Percentiles rank a stretch among this genome's conserved stretches.
phyloP scores from a whole-genome alignment of 2,329 filamentous ascomycete genomes.

The Sclerotinia minor region DNA sequence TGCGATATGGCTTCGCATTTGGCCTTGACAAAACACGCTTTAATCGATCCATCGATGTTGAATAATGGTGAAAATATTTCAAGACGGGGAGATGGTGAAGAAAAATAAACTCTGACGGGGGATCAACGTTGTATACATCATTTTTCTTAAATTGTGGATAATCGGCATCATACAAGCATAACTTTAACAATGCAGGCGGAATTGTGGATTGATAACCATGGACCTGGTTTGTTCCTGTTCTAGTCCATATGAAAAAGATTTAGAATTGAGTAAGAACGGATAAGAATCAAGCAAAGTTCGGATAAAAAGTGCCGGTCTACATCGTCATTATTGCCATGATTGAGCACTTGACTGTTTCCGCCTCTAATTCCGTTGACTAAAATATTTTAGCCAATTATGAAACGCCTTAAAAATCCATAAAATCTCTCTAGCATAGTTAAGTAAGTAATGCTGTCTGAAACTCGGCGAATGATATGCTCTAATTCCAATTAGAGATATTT shows the following conservation, averaged over 20 bases:
- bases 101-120: background rate
- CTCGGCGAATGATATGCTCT: background rate
- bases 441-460: background rate
- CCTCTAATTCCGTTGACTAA: background rate
- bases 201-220: conserved; percentile 1
- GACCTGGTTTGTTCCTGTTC: background rate
- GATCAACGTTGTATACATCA: background rate
- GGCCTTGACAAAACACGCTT: conserved; percentile 37
- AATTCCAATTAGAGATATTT: background rate
- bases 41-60: conserved; percentile 30
- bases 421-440: background rate
- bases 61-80: background rate
- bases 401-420: background rate
- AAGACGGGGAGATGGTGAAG: background rate
- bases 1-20: conserved; percentile 38
- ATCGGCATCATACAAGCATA: background rate
- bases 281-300: no score
- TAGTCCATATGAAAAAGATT: background rate
- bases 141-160: conserved; percentile 4
- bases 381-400: background rate
- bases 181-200: background rate
- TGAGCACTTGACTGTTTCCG: background rate
- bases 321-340: background rate
- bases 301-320: background rate
- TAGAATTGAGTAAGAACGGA: background rate